Evolutionary conservation across 2,329 filamentous ascomycete species (phyloP), one percentile per base, ranked within the genome.

Genomic region (Fusarium virguliforme): DNA sequence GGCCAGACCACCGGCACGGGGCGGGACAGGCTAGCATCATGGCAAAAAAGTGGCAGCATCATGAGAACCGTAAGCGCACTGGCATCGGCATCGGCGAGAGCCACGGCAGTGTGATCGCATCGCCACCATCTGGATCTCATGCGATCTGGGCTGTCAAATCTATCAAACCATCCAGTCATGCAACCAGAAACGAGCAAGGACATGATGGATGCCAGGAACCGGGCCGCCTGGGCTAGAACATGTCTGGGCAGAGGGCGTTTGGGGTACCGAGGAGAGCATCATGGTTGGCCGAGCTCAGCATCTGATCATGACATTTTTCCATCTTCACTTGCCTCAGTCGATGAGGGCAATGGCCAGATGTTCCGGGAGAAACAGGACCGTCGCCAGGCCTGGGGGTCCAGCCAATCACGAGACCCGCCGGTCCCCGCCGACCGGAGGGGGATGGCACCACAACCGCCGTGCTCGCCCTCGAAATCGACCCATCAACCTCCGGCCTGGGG

Each of bases 311-410:
- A 55, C 60, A 62, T 58, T 54, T 61, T 53, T 41, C 18, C 13
- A 15, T 30, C 46, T 54, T 32, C 30, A 67, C 61, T 62, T 38
- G 43, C 64, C 61, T 67, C 63, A 68, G 74, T 74, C 65, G 69
- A 72, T 70, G 64, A 66, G 53, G 18, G 32, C 58, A 48, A 67
- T 70, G 64, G 64, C 61, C 64, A 67, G 62, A 73, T 73, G 48
- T 67, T 62, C n/a, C 72, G 75, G 74, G 69, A 76, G 66, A 75
- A 76, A 67, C 72, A 76, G 71, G 68, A 62, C 62, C 54, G 56
- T 41, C 54, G 60, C 60, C 60, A 74, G 58, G 41, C 56, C 46
- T 50, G 8, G n/a, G 2, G 30, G 30, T 40, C 55, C 55, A 64
- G 50, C 75, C 75, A 76, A 76, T 76, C 71, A 74, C 46, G 55